Evolutionary conservation across 306 rosid species (phyloP).

Genomic region (Calophaca sinica): DNA sequence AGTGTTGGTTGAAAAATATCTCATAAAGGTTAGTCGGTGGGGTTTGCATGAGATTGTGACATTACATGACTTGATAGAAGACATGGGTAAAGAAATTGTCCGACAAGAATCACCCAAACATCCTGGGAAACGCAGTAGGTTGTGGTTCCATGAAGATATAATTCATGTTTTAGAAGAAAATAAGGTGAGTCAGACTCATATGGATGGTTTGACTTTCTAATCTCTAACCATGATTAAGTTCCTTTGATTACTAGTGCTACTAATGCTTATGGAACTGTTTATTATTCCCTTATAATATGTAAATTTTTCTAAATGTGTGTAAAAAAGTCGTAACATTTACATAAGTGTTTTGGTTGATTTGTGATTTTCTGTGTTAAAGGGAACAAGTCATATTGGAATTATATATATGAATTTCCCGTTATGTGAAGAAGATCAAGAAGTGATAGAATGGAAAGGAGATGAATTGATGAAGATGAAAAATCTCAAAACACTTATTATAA

Average conservation of each 20-base stretch:
- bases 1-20: neutral
- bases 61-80: slow-evolving; percentile 1
- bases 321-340: too few species aligned
- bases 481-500: neutral
- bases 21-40: neutral
- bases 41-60: neutral
- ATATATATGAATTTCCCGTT: neutral
- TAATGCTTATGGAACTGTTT: neutral
- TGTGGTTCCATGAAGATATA: neutral
- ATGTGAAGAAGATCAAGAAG: neutral
- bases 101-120: slow-evolving; percentile 3
- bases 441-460: neutral
- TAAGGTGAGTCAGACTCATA: neutral
- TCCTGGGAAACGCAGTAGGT: slow-evolving; percentile 23
- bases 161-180: neutral
- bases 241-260: neutral
- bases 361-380: neutral
- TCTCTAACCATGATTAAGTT: neutral
- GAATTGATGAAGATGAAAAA: neutral
- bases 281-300: neutral
- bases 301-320: neutral
- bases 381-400: neutral
- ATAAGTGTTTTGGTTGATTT: neutral
- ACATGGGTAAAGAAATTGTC: slow-evolving; percentile 4
- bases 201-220: neutral